Conservation (phyloP, 2,329 filamentous ascomycete genomes). For the Aureobasidium zeae region DNA sequence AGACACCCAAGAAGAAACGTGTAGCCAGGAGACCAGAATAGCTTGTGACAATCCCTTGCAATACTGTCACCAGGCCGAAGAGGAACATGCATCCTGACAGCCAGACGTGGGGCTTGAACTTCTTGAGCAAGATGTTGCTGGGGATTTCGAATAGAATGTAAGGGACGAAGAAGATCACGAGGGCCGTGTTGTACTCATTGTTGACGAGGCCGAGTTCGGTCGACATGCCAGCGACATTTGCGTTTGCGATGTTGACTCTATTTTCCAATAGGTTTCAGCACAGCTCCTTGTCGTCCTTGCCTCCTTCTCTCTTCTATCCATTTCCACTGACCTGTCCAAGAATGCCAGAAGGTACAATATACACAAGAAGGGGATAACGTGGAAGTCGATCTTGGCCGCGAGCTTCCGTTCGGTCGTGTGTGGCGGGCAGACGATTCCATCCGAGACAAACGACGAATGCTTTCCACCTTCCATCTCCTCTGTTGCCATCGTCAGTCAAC, state of each 20-base stretch:
- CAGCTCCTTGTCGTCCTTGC: no score
- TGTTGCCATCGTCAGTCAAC: constrained; percentile 6
- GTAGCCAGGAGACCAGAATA: constrained; percentile 70
- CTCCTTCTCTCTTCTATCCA: no score
- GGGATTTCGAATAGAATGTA: constrained; percentile 48
- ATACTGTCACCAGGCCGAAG: constrained; percentile 66
- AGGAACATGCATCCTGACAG: constrained; percentile 64
- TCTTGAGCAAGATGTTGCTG: constrained; percentile 44
- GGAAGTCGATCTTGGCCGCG: constrained; percentile 37
- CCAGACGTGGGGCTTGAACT: constrained; percentile 45
- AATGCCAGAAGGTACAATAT: constrained; percentile 44
- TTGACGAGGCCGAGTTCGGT: constrained; percentile 36
- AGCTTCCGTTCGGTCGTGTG: constrained; percentile 42
- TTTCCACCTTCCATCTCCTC: constrained; percentile 9
- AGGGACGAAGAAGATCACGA: constrained; percentile 47
- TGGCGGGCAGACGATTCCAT: constrained; percentile 36
- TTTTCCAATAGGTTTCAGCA: no score
- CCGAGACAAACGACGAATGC: constrained; percentile 2
- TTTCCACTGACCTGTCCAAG: constrained; percentile 33
- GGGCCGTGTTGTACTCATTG: constrained; percentile 41
- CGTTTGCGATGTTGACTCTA: constrained; percentile 46
- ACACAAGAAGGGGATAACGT: constrained; percentile 42
- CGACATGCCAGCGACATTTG: constrained; percentile 42
- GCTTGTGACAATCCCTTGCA: constrained; percentile 68
- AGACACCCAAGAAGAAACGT: constrained; percentile 69